phyloP scores from a whole-genome alignment of 306 rosid species.

The Prunus armeniaca region DNA sequence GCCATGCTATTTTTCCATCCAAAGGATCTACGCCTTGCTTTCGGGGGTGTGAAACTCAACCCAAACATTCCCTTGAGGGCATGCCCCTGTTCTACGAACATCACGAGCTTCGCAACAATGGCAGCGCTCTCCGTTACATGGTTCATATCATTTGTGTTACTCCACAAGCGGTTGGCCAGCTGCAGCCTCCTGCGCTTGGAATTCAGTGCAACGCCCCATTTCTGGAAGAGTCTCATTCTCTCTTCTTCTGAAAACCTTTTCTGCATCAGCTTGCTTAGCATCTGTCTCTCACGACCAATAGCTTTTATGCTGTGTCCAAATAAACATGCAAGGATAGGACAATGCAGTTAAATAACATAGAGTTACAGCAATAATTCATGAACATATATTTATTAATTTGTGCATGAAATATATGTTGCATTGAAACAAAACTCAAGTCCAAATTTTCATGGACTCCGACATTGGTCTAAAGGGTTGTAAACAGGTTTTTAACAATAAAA shows the following conservation, averaged over 20 bases:
- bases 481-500: not conserved
- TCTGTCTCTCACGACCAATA: conserved; percentile 69
- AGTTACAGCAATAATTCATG: not conserved
- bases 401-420: not conserved
- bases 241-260: conserved; percentile 66
- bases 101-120: conserved; percentile 75
- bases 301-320: conserved; percentile 55
- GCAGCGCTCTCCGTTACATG: conserved; percentile 70
- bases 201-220: conserved; percentile 70
- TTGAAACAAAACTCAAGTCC: not conserved
- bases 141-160: conserved; percentile 50
- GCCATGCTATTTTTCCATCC: conserved; percentile 64
- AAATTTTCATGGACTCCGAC: not conserved
- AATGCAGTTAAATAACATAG: not conserved
- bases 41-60: conserved; percentile 72
- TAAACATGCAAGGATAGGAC: conserved; percentile 14
- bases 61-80: conserved; percentile 95
- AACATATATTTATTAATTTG: not conserved
- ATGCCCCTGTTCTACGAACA: conserved; percentile 71
- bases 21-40: conserved; percentile 47
- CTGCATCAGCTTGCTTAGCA: conserved; percentile 77
- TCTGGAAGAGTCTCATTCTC: conserved; percentile 57
- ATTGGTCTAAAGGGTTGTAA: no score
- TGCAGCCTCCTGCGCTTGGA: conserved; percentile 93
- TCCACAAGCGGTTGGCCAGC: conserved; percentile 68